Conservation (phyloP, 2,329 filamentous ascomycete species). For the Clonostachys sp. region DNA sequence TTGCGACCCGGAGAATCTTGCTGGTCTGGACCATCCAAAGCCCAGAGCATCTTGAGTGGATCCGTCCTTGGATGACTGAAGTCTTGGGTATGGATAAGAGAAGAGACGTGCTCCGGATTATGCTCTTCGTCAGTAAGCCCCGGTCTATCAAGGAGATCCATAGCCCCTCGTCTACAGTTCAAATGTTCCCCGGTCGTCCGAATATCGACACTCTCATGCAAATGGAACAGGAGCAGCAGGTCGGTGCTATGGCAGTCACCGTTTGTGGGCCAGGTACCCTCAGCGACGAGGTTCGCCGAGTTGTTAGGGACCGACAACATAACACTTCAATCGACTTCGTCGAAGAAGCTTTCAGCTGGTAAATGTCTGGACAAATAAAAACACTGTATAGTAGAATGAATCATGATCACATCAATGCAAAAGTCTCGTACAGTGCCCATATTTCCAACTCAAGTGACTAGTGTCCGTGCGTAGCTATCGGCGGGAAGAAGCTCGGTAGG, state of each 20-base stretch:
- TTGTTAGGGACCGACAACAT: slow-evolving; percentile 61
- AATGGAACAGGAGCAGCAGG: slow-evolving; percentile 69
- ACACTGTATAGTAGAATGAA: no score
- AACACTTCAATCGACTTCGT: slow-evolving; percentile 69
- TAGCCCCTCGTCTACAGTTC: slow-evolving; percentile 70
- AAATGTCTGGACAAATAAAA: slow-evolving; percentile 5
- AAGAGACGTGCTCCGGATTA: slow-evolving; percentile 69
- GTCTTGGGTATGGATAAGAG: slow-evolving; percentile 72
- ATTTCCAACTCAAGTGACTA: no score
- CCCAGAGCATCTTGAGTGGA: slow-evolving; percentile 79
- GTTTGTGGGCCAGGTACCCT: slow-evolving; percentile 73
- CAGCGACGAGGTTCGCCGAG: slow-evolving; percentile 68
- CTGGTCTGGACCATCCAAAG: slow-evolving; percentile 78
- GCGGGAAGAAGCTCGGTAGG: no score
- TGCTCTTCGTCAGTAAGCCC: slow-evolving; percentile 73
- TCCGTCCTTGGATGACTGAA: slow-evolving; percentile 77
- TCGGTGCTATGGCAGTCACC: slow-evolving; percentile 69
- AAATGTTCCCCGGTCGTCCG: slow-evolving; percentile 79
- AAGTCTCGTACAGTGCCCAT: no score
- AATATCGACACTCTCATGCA: slow-evolving; percentile 69
- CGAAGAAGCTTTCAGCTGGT: slow-evolving; percentile 71
- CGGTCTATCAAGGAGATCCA: slow-evolving; percentile 77
- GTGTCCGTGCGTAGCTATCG: no score
- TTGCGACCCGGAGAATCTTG: slow-evolving; percentile 66
- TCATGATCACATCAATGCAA: no score